Conservation (phyloP, 2,329 filamentous ascomycete genomes). For the Neofusicoccum kwambonambiense region DNA sequence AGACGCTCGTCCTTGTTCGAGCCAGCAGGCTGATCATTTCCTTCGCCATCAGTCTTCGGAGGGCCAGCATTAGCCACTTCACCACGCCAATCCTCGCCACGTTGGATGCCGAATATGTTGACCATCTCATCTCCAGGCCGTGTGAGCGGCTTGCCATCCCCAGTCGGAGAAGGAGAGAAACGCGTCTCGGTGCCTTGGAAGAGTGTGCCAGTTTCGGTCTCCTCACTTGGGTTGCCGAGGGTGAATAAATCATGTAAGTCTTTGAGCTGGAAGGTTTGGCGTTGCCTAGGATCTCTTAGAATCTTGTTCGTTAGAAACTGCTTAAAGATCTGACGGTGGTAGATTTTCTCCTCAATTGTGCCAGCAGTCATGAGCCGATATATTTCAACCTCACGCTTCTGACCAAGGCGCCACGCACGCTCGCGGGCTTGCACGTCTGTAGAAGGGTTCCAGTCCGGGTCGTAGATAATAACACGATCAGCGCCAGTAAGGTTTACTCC, state of each 20-base stretch:
- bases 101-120: constrained; percentile 42
- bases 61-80: constrained; percentile 12
- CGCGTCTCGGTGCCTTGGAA: constrained; percentile 75
- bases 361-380: constrained; percentile 98
- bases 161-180: constrained; percentile 9
- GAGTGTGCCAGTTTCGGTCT: constrained; percentile 79
- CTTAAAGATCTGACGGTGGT: constrained; percentile 97
- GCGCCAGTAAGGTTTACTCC: constrained; percentile 94
- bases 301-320: constrained; percentile 98
- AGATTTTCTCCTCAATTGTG: constrained; percentile 99
- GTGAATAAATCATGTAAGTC: constrained; percentile 92
- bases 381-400: constrained; percentile 92
- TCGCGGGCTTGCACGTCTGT: constrained; percentile 95
- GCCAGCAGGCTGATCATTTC: constrained; percentile 21
- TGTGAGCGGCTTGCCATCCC: neutral
- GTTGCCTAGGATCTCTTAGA: constrained; percentile 87
- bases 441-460: constrained; percentile 98
- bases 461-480: constrained; percentile 95
- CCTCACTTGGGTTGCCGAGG: constrained; percentile 61
- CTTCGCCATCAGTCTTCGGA: constrained; percentile 21
- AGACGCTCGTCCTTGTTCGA: constrained; percentile 59
- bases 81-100: constrained; percentile 43
- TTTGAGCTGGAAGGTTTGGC: constrained; percentile 83
- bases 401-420: constrained; percentile 90
- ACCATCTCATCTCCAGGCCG: constrained; percentile 20